Conservation (phyloP, 768 basidiomycete species). For the Suillus variegatus region DNA sequence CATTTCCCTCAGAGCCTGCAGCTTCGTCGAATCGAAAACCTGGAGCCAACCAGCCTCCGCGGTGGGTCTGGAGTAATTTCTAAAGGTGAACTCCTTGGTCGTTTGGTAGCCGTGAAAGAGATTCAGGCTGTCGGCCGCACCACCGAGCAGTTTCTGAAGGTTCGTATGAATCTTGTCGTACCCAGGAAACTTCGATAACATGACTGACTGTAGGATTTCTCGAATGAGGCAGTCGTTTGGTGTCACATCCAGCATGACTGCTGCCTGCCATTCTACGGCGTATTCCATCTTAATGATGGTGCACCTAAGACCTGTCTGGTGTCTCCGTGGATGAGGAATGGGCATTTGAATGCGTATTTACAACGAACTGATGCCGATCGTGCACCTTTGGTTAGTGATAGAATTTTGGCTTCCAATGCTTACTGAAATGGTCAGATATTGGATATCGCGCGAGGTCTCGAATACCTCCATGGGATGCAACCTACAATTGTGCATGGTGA, state of each 20-base stretch:
- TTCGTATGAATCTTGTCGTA: slow-evolving; percentile 15
- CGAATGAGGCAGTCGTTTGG: slow-evolving; percentile 32
- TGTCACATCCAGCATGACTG: slow-evolving; percentile 29
- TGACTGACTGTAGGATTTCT: slow-evolving; percentile 26
- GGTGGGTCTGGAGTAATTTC: slow-evolving; percentile 37
- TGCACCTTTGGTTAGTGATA: slow-evolving; percentile 32
- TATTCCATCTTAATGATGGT: slow-evolving; percentile 17
- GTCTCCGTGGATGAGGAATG: slow-evolving; percentile 30
- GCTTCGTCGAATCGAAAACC: slow-evolving; percentile 19
- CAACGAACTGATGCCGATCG: slow-evolving; percentile 24
- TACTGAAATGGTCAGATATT: slow-evolving; percentile 29
- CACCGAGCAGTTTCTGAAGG: slow-evolving; percentile 28
- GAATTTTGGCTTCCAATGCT: not conserved
- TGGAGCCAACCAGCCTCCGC: slow-evolving; percentile 14
- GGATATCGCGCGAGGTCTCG: slow-evolving; percentile 39
- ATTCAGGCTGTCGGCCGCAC: slow-evolving; percentile 22
- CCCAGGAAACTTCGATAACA: slow-evolving; percentile 17
- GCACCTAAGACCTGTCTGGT: slow-evolving; percentile 20
- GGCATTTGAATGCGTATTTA: slow-evolving; percentile 34
- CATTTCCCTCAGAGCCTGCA: slow-evolving; percentile 29
- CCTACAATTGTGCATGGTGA: slow-evolving; percentile 47
- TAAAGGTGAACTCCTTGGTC: slow-evolving; percentile 27
- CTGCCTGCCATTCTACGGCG: slow-evolving; percentile 33
- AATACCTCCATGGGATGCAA: slow-evolving; percentile 38
- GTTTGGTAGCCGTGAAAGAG: slow-evolving; percentile 33